Evolutionary conservation across 192 early-diverging fungal species (phyloP), one percentile per base, ranked within the genome.

Genomic region (Chytriomyces confervae): DNA sequence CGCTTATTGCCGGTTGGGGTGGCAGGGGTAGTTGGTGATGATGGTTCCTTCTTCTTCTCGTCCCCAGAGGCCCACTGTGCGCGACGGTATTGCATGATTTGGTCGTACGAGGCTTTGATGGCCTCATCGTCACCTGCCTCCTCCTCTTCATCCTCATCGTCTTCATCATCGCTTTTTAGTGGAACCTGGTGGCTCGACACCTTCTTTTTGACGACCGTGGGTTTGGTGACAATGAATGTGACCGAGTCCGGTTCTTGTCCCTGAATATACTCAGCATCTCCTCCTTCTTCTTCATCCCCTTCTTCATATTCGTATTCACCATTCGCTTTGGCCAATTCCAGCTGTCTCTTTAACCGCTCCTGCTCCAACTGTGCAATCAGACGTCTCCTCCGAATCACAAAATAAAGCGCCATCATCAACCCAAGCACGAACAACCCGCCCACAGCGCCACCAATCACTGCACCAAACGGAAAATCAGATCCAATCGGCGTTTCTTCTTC

Each of bases 391-490:
- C 50, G 7, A n/a, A 79, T 68, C 7, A 79, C 50, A 29, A 51
- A 49, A 13, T 18, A 66, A 6, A 79, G 43, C 18, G 48, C 44
- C 27, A n/a, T 47, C 20, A 23, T 3, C n/a, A 79, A 18, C 20
- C 13, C 70, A 27, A 79, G 11, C 23, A 75, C 51, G 8, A 48
- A 71, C 8, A 75, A 7, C 13, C 78, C 78, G 3, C 47, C 78
- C 18, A 67, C 50, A 64, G 57, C 71, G 18, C 78, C 63, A 7
- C 78, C 78, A 5, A 75, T 72, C 43, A 79, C 69, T 10, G 72
- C 71, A n/a, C 72, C 78, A 27, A 71, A 50, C 5, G 78, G 78
- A 24, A 79, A 24, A 50, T 79, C 78, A 20, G 48, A 50, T 20
- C 78, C 78, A 45, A 75, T 29, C 5, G 66, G 77, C 7, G 62